Evolutionary conservation across 164 flowering plant species (phyloP).

Genomic region (Berberis vulgaris): DNA sequence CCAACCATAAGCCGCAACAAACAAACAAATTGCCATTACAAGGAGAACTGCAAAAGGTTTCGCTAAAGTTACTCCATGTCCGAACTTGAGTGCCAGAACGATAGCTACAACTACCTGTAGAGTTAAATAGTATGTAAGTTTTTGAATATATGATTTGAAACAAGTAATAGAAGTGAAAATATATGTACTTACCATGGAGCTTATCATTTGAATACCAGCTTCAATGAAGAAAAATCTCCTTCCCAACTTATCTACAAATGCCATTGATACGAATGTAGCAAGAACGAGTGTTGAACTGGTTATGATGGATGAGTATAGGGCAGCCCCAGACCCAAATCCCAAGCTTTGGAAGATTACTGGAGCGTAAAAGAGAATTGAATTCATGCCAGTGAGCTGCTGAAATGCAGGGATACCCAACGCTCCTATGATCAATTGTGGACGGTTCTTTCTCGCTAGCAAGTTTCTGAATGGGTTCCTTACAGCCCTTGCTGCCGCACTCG

Average conservation of each 20-base stretch:
- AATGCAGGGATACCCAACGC: constrained; percentile 80
- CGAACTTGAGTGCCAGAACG: constrained; percentile 60
- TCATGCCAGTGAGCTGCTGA: constrained; percentile 87
- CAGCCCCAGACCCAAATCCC: constrained; percentile 56
- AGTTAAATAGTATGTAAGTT: neutral
- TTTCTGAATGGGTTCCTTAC: constrained; percentile 70
- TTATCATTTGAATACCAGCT: constrained; percentile 75
- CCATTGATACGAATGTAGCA: constrained; percentile 72
- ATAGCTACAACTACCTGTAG: constrained; percentile 51
- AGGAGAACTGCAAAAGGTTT: constrained; percentile 47
- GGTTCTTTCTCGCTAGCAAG: constrained; percentile 48
- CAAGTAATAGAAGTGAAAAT: neutral
- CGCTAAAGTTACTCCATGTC: constrained; percentile 46
- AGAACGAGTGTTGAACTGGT: constrained; percentile 53
- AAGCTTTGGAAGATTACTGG: constrained; percentile 83
- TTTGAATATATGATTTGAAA: neutral
- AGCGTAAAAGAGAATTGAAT: constrained; percentile 85
- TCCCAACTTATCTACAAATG: constrained; percentile 62
- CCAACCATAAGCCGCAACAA: constrained; percentile 37
- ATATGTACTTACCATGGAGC: constrained; percentile 43
- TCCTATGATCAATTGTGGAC: constrained; percentile 80
- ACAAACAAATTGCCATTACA: constrained; percentile 54
- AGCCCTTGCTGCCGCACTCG: constrained; percentile 61
- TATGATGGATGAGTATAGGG: constrained; percentile 63
- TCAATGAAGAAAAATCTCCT: constrained; percentile 74